Base-by-base conservation (phyloP, 192 early-diverging fungal species). In the Coemansia sp. region DNA sequence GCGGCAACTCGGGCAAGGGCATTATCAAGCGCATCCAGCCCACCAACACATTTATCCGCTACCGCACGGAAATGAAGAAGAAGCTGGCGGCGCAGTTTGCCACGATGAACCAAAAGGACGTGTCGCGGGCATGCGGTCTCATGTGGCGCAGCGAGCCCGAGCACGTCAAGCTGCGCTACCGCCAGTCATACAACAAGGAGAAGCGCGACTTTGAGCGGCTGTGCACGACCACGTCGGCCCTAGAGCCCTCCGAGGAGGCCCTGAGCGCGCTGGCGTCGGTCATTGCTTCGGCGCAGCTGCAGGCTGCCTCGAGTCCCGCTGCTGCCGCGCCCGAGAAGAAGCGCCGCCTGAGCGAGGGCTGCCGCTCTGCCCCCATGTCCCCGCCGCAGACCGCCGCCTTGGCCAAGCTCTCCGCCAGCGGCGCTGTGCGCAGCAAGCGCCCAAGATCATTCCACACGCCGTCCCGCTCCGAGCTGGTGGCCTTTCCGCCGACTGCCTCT, bases 101-200 rank as follows among this genome's bases (percentile, higher is more conserved):
- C 37, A 43, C 69, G 15, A 70, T 81, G 55, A 78, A 70, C 62
- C 71, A 81, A 38, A 78, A 71, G 41, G 71, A 75, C 39, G 69
- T 81, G 36, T 82, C 81, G 25, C 78, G 78, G 37, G 77, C 65
- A 8, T 69, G 73, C 46, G 70, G 70, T 15, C 56, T 79, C 51
- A 78, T 81, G 80, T 81, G 80, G 80, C 63, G 69, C 21, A 68
- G 65, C 56, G 80, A 78, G 63, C 59, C 68, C 31, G 67, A 78
- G 57, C 45, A 60, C 30, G 80, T 81, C 57, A 78, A 75, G 59
- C 46, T 71, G 60, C 68, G 77, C 60, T 81, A 81, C 63, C 73
- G 73, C 59, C 66, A 77, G 63, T 70, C 66, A 8, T 77, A 77
- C 74, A 77, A 67, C 59, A 68, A 70, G 49, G 74, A 77, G 55